phyloP scores from a whole-genome alignment of 2,329 filamentous ascomycete species.

The Aspergillus arachidicola region DNA sequence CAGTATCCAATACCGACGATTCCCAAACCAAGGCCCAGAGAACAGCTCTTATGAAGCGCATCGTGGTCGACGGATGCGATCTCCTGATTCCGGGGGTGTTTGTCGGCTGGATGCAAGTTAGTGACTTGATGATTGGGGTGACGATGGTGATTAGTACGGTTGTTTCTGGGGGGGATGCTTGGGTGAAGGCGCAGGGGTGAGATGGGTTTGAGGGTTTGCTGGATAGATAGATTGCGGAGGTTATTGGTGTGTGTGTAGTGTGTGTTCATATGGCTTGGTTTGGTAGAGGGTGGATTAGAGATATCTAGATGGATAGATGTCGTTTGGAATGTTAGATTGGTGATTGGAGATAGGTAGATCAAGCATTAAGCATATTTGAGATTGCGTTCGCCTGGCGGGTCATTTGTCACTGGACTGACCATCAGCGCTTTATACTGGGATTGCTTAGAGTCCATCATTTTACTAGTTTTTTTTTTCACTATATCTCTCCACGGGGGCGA shows the following conservation, averaged over 20 bases:
- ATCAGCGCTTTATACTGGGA: too few species aligned
- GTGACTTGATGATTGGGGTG: constrained; percentile 56
- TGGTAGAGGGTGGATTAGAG: neutral
- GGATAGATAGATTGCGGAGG: neutral
- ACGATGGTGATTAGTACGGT: constrained; percentile 65
- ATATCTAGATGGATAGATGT: neutral
- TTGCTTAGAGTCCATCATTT: too few species aligned
- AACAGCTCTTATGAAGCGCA: constrained; percentile 46
- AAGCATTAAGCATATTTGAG: neutral
- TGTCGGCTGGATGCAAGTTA: constrained; percentile 62
- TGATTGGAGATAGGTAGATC: neutral
- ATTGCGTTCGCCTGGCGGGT: neutral
- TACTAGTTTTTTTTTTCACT: too few species aligned
- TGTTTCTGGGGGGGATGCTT: constrained; percentile 63
- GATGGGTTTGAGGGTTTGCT: neutral
- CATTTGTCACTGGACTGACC: too few species aligned
- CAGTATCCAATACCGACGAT: constrained; percentile 27
- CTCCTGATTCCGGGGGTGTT: constrained; percentile 62
- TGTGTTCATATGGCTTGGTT: neutral
- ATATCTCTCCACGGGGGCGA: too few species aligned
- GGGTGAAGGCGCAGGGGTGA: constrained; percentile 42
- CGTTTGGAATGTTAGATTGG: too few species aligned
- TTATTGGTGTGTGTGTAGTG: neutral
- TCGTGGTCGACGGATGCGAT: constrained; percentile 64
- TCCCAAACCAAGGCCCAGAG: neutral